Evolutionary conservation across 2,329 filamentous ascomycete species (phyloP).

Genomic region (Verticillium nonalfalfae): DNA sequence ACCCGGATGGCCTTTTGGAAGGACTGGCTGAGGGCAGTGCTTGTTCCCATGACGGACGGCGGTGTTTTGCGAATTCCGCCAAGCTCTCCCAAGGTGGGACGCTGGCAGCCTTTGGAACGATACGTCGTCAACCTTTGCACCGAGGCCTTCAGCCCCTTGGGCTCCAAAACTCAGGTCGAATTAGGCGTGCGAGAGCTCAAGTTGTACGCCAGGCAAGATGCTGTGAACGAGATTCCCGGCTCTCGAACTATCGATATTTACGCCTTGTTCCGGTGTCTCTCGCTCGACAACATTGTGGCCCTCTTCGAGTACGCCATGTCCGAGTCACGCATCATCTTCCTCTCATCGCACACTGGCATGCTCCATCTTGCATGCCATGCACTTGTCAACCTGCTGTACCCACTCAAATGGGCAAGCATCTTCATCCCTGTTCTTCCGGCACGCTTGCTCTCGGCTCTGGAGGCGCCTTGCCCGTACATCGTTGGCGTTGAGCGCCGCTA

Average conservation of each 20-base stretch:
- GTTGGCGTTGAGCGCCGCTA: constrained; percentile 93
- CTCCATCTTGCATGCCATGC: constrained; percentile 87
- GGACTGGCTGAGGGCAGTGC: constrained; percentile 89
- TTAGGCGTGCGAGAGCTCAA: constrained; percentile 82
- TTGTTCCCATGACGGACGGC: constrained; percentile 95
- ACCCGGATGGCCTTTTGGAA: constrained; percentile 93
- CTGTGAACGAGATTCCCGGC: constrained; percentile 85
- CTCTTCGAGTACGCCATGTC: constrained; percentile 90
- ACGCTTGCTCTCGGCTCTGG: constrained; percentile 80
- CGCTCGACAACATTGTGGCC: constrained; percentile 85
- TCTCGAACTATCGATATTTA: constrained; percentile 90
- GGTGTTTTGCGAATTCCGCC: constrained; percentile 74
- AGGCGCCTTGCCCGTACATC: constrained; percentile 94
- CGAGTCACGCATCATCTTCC: constrained; percentile 91
- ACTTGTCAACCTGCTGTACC: constrained; percentile 80
- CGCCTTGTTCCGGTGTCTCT: constrained; percentile 82
- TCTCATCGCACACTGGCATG: constrained; percentile 96
- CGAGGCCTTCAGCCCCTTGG: constrained; percentile 85
- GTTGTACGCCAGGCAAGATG: constrained; percentile 89
- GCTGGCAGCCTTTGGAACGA: constrained; percentile 93
- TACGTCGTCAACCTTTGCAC: constrained; percentile 97
- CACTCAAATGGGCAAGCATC: constrained; percentile 87
- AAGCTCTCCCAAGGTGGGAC: constrained; percentile 82
- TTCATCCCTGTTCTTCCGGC: constrained; percentile 90
- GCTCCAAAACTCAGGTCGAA: constrained; percentile 94